These are phyloP conservation scores for Leccinum fibrillosum DNA, from an alignment of 768 basidiomycete species.

Conservation along the genomic window DNA sequence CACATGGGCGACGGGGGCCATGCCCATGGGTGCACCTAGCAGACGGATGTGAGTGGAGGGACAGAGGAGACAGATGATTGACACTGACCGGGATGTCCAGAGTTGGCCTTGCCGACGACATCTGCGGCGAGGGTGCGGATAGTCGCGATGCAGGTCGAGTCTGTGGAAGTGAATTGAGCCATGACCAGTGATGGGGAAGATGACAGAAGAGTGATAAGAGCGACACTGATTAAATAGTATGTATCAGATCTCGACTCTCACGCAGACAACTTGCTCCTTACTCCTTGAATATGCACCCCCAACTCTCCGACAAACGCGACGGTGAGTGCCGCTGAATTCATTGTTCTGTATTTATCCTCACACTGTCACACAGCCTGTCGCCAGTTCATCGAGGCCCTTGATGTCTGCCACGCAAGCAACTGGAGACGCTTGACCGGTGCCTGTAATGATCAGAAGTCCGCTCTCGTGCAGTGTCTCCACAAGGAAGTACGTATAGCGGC, in stretches of 20 bases:
- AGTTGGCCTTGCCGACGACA: constrained; percentile 85
- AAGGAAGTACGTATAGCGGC: constrained; percentile 52
- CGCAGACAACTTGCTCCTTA: neutral
- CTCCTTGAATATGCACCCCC: constrained; percentile 55
- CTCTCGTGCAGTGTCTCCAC: constrained; percentile 67
- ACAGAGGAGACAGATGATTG: neutral
- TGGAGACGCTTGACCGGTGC: constrained; percentile 68
- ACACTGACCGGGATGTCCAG: constrained; percentile 77
- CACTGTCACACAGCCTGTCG: constrained; percentile 51
- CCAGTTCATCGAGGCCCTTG: constrained; percentile 75
- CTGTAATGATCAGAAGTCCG: constrained; percentile 67
- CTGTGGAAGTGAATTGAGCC: constrained; percentile 41
- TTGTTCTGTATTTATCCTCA: constrained; percentile 1
- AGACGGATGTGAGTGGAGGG: constrained; percentile 5
- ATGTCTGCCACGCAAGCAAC: constrained; percentile 59
- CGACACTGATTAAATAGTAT: constrained; percentile 7
- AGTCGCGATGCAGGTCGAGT: constrained; percentile 62
- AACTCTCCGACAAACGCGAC: constrained; percentile 63
- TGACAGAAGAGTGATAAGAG: constrained; percentile 5
- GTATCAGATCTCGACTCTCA: neutral
- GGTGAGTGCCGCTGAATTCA: constrained; percentile 33
- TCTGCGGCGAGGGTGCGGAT: constrained; percentile 77
- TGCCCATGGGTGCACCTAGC: constrained; percentile 88
- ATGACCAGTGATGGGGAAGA: constrained; percentile 26
- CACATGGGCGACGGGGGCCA: constrained; percentile 82